Evolutionary conservation across 2,329 filamentous ascomycete species (phyloP), one percentile per base, ranked within the genome.

Genomic region (Cladophialophora bantiana): DNA sequence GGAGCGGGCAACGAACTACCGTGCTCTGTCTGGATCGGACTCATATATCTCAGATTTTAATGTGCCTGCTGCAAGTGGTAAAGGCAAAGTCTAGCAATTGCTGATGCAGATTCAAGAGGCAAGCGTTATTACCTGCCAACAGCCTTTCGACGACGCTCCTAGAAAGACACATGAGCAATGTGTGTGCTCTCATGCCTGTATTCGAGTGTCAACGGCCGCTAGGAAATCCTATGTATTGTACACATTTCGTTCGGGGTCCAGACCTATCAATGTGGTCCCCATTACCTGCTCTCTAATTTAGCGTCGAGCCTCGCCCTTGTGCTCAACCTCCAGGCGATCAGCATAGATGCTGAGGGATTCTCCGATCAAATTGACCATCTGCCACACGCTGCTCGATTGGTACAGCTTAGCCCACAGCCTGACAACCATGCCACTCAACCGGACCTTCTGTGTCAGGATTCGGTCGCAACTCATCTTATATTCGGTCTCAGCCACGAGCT

Each of bases 331-430:
- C 45, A 64, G 55, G 12, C 59, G 55, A 32, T 64, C 54, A 18
- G 62, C 55, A 26, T 64, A 64, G 18, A 64, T 64, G 6, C 20
- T 58, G 12, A 64, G 26, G 7, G 62, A 64, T 40, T 59, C 34
- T 6, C 62, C 62, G 15, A 64, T 64, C 13, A 64, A 38, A 10
- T 64, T 64, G 34, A 64, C 62, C 7, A 50, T 64, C 35, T 64
- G 52, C 62, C 62, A 64, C 26, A 64, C 62, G 20, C 62, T 64
- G 13, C 35, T 64, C 52, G 62, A 64, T 31, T 64, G 62, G 34
- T 64, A 64, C 18, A 59, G 35, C n/a, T 59, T 59, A 5, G 62
- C 62, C 62, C 62, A 64, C 12, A 64, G 45, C 12, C 62, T 31
- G 36, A 64, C 62, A 7, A 56, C 53, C 55, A 59, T 59, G 20